Conservation (phyloP, 208 protist genomes). For the Wallacemonas rigidus region DNA sequence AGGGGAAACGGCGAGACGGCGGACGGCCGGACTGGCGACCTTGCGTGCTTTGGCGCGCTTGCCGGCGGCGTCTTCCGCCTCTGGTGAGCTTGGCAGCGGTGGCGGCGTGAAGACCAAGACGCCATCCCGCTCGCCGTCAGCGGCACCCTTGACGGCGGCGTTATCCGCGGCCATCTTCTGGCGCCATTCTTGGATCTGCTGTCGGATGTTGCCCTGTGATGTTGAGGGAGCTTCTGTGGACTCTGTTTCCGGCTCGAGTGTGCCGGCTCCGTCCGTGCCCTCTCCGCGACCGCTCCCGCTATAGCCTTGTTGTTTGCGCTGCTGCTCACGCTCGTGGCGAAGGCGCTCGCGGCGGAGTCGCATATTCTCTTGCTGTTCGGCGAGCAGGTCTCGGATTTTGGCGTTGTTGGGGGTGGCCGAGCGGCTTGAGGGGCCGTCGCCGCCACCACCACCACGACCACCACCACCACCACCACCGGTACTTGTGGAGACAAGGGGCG, state of each 20-base stretch:
- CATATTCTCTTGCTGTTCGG: constrained; percentile 16
- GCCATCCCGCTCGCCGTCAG: constrained; percentile 41
- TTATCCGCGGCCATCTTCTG: constrained; percentile 6
- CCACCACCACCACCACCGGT: not conserved
- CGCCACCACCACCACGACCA: not conserved
- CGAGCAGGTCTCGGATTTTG: constrained; percentile 10
- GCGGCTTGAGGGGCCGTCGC: constrained; percentile 4
- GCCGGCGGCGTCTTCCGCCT: not conserved
- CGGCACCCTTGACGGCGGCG: constrained; percentile 13
- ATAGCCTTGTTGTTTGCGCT: constrained; percentile 18
- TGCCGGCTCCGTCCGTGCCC: constrained; percentile 9
- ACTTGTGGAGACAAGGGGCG: not conserved
- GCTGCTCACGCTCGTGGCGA: constrained; percentile 15
- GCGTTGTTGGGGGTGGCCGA: constrained; percentile 15
- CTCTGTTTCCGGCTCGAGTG: constrained; percentile 15
- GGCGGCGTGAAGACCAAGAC: constrained; percentile 50
- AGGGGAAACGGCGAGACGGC: not conserved
- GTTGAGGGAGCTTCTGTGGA: constrained; percentile 21
- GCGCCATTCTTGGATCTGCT: constrained; percentile 38
- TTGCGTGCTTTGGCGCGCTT: not conserved
- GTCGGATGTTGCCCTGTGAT: constrained; percentile 26
- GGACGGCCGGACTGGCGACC: constrained; percentile 11
- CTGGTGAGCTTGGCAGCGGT: no score
- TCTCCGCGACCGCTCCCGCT: not conserved
- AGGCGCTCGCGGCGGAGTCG: constrained; percentile 5